Percentiles rank a stretch among this genome's conserved stretches.
phyloP scores from a whole-genome alignment of 768 basidiomycete genomes.

The Calocera viscosa region DNA sequence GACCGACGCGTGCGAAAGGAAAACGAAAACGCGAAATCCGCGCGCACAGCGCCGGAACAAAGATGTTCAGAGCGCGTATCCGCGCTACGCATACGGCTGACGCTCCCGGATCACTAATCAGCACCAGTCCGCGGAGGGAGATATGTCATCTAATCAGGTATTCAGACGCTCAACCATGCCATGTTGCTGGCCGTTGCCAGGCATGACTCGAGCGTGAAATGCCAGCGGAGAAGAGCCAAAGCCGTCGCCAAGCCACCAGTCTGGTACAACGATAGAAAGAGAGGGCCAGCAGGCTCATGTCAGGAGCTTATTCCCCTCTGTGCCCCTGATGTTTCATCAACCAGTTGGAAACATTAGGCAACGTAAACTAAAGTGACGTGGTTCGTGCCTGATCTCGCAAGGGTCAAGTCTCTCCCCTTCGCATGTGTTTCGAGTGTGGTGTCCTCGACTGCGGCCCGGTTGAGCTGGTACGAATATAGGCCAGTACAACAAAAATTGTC shows the following conservation, averaged over 20 bases:
- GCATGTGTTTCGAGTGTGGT: background rate
- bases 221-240: background rate
- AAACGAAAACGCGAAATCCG: background rate
- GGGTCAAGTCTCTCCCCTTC: constrained; percentile 2
- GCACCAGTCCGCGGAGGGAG: constrained; percentile 1
- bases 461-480: background rate
- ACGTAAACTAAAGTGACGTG: background rate
- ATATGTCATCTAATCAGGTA: background rate
- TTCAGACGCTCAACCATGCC: background rate
- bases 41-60: background rate
- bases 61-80: background rate
- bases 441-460: background rate
- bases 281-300: background rate
- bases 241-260: background rate
- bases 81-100: background rate
- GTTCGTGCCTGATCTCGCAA: background rate
- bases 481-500: background rate
- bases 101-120: background rate
- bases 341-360: background rate
- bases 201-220: background rate
- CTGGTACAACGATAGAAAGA: background rate
- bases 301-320: background rate
- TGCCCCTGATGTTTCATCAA: background rate
- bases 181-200: background rate
- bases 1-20: background rate